Base-by-base conservation (phyloP, 805 yeast species). In the Candida schatavii region DNA sequence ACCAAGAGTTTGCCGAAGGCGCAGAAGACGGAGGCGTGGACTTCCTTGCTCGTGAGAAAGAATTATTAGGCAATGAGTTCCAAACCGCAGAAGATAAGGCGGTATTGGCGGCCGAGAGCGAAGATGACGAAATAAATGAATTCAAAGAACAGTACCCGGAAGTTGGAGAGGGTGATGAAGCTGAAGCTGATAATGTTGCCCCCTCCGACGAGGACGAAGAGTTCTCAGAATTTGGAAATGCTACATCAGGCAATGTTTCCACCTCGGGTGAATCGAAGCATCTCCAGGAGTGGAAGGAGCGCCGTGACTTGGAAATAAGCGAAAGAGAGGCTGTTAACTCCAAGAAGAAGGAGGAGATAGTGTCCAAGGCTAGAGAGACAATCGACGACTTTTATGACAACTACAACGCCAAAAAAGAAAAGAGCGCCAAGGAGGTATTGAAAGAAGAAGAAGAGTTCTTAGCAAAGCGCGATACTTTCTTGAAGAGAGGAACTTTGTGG, bases 371-470 rank as follows among this genome's bases (percentile, higher is more conserved):
- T 7, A 78, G 80, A 56, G 80, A 81, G 59, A 82, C 88, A 41
- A 80, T 89, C 56, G 97, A 91, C 61, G 96, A 86, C 49, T 91
- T 91, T 63, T 91, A 91, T 64, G 96, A 88, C 54, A 83, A 83
- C 57, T 91, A 91, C 73, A 89, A 88, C 68, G 72, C 75, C 57
- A 90, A 90, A 70, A 85, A 81, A 63, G 91, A 88, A 40, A 76
- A 76, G 49, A 78, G 81, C 39, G 68, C 82, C 42, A 81, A 78
- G 46, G 74, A 76, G 44, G 83, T 86, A 10, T 72, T 74, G 58
- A 69, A 71, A 39, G 93, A 85, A 51, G 87, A 88, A 52, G 81
- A 78, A 50, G 79, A 77, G 46, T 89, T 84, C 59, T 60, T 86
- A 47, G 78, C 75, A 42, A 80, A 84, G 55, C 82, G 93, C 59